phyloP scores from a whole-genome alignment of 768 basidiomycete genomes.

The Pleurotus tuber-regium region DNA sequence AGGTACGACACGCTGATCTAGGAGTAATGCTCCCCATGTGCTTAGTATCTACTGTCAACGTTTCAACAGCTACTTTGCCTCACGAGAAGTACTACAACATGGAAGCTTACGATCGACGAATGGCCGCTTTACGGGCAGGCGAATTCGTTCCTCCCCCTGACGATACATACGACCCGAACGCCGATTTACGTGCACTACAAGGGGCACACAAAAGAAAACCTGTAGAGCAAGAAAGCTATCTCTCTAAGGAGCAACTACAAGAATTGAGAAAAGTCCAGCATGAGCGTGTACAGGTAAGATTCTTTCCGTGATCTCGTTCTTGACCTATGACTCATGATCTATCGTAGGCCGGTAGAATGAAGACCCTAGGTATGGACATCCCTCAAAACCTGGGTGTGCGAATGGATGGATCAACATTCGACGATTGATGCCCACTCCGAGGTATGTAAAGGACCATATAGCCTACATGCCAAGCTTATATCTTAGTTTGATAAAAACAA shows the following conservation, averaged over 20 bases:
- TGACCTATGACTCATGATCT: neutral
- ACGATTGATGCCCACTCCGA: conserved; percentile 27
- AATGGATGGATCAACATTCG: conserved; percentile 74
- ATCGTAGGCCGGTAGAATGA: conserved; percentile 74
- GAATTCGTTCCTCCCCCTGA: conserved; percentile 73
- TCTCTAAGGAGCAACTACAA: conserved; percentile 75
- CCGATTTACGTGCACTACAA: conserved; percentile 77
- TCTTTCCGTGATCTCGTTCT: neutral
- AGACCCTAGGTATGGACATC: conserved; percentile 83
- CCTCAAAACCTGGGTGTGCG: conserved; percentile 83
- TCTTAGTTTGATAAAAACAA: too few species aligned
- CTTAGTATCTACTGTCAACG: neutral
- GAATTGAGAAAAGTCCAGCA: conserved; percentile 83
- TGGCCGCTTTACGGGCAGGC: conserved; percentile 82
- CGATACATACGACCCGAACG: conserved; percentile 77
- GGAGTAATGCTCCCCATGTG: too few species aligned
- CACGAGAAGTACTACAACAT: conserved; percentile 96
- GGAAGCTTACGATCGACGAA: conserved; percentile 78
- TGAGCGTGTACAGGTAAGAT: conserved; percentile 74
- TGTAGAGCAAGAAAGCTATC: conserved; percentile 69
- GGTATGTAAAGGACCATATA: neutral
- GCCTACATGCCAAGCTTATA: too few species aligned
- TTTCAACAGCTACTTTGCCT: conserved; percentile 72
- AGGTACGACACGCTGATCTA: conserved; percentile 39
- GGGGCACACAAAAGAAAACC: conserved; percentile 67